Evolutionary conservation across 768 basidiomycete species (phyloP), one percentile per base, ranked within the genome.

Genomic region (Termitomyces sp.): DNA sequence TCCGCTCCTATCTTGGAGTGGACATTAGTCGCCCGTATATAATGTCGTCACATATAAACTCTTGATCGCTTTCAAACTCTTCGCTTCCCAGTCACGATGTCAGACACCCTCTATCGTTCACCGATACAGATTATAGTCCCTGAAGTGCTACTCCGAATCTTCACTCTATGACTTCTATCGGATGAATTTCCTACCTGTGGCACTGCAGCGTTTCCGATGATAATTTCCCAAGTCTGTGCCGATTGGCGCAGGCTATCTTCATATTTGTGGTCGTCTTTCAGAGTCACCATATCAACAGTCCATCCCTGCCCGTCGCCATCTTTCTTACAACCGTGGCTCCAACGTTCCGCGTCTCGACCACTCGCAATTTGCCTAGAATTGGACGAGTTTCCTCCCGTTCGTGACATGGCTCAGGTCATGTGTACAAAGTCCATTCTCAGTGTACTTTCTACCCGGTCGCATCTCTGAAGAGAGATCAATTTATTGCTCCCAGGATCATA

Each of bases 31-130:
- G 3, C n/a, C 43, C 21, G 21, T 23, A 32, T 53, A 14, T 50
- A 27, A n/a, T n/a, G 47, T 67, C 19, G 23, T 53, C 12, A 62
- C 60, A 46, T n/a, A 17, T 3, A 5, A 17, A 27, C 49, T 39
- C 49, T 40, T 25, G 17, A 39, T 23, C 16, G 23, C 17, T 16
- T 48, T 49, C 34, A 10, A n/a, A n/a, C 23, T 25, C 17, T 49
- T 17, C 23, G 10, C 10, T 35, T 25, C 17, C 10, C 25, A n/a
- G 27, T 28, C 25, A 51, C 17, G 6, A 28, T 51, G 49, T 9
- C 21, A 21, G 19, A 25, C 23, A 17, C n/a, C 5, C 34, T 39
- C 11, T 14, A 19, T 39, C 25, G 25, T 28, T 51, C 17, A 39
- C 49, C 17, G 17, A 40, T 51, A 1, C 37, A 27, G 17, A 40